Evolutionary conservation across 352 stramenopile genomes (phyloP).

Genomic region (Phytophthora gonapodyides): DNA sequence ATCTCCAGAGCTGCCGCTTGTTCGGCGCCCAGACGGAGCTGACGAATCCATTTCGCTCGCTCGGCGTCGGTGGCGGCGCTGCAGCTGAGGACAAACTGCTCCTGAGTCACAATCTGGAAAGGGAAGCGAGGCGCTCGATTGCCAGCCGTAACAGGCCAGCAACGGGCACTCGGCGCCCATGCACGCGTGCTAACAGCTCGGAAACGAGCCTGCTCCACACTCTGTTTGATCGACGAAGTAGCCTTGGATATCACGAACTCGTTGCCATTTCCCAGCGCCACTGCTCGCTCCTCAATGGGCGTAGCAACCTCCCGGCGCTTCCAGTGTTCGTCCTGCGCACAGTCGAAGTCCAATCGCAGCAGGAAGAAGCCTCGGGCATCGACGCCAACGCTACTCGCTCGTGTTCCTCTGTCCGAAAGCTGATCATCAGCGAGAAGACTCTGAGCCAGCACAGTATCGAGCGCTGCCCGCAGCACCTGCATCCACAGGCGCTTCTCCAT

Average conservation of each 20-base stretch:
- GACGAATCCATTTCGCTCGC: conserved; percentile 68
- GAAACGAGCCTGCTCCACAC: conserved; percentile 42
- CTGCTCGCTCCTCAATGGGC: conserved; percentile 50
- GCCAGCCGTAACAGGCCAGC: conserved; percentile 28
- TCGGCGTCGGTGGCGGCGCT: conserved; percentile 61
- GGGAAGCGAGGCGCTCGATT: conserved; percentile 48
- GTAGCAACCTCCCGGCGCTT: conserved; percentile 30
- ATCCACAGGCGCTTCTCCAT: conserved; percentile 56
- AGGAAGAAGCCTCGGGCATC: conserved; percentile 39
- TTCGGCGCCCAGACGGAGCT: conserved; percentile 58
- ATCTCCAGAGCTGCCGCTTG: conserved; percentile 57
- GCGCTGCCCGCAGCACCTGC: conserved; percentile 50
- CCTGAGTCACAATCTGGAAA: conserved; percentile 72
- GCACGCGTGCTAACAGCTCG: conserved; percentile 50
- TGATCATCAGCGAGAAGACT: conserved; percentile 51
- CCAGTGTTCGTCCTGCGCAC: conserved; percentile 23
- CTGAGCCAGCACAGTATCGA: conserved; percentile 54
- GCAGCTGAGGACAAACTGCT: conserved; percentile 68
- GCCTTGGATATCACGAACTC: conserved; percentile 50
- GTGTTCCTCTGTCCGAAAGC: conserved; percentile 2
- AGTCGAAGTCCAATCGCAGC: conserved; percentile 42
- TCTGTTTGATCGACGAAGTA: conserved; percentile 24
- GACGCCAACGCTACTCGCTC: background rate
- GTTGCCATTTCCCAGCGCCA: conserved; percentile 54
- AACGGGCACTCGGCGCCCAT: conserved; percentile 39